Evolutionary conservation across 352 stramenopile genomes (phyloP), one percentile per base, ranked within the genome.

Genomic region (Globisporangium barbulae): DNA sequence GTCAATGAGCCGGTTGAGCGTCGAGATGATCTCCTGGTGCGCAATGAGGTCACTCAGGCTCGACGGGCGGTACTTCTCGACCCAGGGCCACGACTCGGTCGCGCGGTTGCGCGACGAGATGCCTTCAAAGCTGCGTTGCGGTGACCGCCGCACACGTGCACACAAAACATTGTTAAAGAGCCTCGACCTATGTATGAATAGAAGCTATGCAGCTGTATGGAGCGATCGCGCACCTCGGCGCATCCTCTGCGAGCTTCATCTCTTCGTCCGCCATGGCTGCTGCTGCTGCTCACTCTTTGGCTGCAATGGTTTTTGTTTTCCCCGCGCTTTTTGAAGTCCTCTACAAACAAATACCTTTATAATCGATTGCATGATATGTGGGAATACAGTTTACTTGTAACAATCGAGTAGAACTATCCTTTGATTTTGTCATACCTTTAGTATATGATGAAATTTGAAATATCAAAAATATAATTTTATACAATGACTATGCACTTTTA

Each of bases 21-120:
- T 99, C 49, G 83, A 87, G 53, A 99, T 88, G 76, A 99, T 99
- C 66, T 99, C 93, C 64, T 98, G 85, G 68, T 99, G 97, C 5
- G 96, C 96, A 50, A 99, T 97, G 12, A 99, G 75, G 69, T 99
- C 97, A 68, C 97, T 78, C 12, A 99, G 75, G 56, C 75, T 97
- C 22, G 83, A 89, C 22, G 97, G 97, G 2, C 97, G 91, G 80
- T 99, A 99, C 77, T 99, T 99, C 78, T 99, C 97, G 13, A 99
- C 96, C 97, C 97, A 99, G 22, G 97, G 93, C 79, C 96, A 94
- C 53, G 85, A 91, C 65, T 94, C 86, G 7, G 86, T 94, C 47
- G 83, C 78, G 37, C 86, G 80, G 63, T 93, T 92, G 61, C 76
- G 76, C 12, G 82, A 91, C 28, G 86, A 95, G 56, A 95, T 93